Evolutionary conservation across 805 yeast species (phyloP).

Genomic region (Kazachstania taianensis): DNA sequence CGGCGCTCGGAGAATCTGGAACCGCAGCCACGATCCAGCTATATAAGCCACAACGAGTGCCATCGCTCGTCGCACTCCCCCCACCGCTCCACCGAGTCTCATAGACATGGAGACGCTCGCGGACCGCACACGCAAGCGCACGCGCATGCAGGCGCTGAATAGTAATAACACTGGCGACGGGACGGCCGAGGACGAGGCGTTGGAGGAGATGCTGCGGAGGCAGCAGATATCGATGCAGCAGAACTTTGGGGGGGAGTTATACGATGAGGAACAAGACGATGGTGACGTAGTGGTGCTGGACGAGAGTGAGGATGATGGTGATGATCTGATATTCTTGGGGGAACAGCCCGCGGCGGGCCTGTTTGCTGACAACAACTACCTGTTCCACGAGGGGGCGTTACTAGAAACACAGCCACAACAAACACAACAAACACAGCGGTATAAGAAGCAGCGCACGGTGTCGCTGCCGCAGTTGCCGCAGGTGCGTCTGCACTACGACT

Average conservation of each 20-base stretch:
- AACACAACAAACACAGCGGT: constrained; percentile 14
- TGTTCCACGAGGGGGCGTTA: background rate
- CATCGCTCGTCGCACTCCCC: too few species aligned
- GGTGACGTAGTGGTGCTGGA: constrained; percentile 1
- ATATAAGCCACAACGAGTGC: too few species aligned
- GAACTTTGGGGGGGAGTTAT: too few species aligned
- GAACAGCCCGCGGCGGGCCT: constrained; percentile 16
- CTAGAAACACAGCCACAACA: background rate
- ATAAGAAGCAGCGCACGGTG: constrained; percentile 39
- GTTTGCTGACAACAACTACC: background rate
- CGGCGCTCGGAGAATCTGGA: too few species aligned
- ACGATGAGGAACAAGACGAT: too few species aligned
- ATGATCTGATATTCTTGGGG: constrained; percentile 23
- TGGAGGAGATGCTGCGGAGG: background rate
- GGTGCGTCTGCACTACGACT: constrained; percentile 34
- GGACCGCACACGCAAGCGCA: background rate
- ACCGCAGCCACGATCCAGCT: too few species aligned
- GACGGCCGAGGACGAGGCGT: background rate
- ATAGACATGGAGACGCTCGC: background rate
- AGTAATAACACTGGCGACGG: constrained; percentile 4
- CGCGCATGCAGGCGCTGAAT: too few species aligned
- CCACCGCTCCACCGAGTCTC: too few species aligned
- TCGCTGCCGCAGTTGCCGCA: constrained; percentile 46
- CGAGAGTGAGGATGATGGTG: constrained; percentile 14
- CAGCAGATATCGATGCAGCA: background rate